Base-by-base conservation (phyloP, 2,329 filamentous ascomycete genomes). In the Xylaria sp. region DNA sequence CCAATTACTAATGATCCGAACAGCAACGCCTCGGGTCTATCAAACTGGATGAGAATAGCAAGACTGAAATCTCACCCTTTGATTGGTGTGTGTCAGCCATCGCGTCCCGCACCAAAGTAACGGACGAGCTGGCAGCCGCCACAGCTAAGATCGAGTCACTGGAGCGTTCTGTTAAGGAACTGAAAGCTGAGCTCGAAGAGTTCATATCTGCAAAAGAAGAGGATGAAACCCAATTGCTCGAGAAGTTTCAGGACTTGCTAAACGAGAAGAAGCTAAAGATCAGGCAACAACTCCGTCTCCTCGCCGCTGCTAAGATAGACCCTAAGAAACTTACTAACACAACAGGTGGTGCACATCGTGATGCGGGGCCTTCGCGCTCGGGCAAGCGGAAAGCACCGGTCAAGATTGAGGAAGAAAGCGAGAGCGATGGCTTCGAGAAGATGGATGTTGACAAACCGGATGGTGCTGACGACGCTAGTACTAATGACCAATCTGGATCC, bases 221-320 rank as follows among this genome's bases (percentile, higher is more conserved):
- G 19, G 86, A 93, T 69, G 92, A 94, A 78, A 84, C 85, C 0
- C 84, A 85, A 19, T 80, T 94, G 64, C 79, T 94, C 1, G 86
- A 87, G 68, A 93, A 93, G 76, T 93, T 93, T 73, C 85, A 88
- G 63, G 83, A 87, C 64, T 82, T 95, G 1, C 81, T 94, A 1
- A 94, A 94, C 73, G 88, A 91, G 77, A 95, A 95, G 82, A 94
- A 94, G 79, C 82, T 90, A 61, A 94, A 92, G 79, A 94, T 94
- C 58, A 82, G 92, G 51, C 87, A 93, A 73, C 91, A 93, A 79
- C 89, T 92, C 74, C 85, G 86, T 47, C 79, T 92, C 21, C 79
- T 93, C 27, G 78, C 81, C 3, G 72, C 81, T 1, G 83, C 82
- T 2, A 83, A 85, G 61, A 77, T 84, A 42, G 81, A 83, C 34